Conservation (phyloP, 2,329 filamentous ascomycete genomes). For the Sarocladium strictum region DNA sequence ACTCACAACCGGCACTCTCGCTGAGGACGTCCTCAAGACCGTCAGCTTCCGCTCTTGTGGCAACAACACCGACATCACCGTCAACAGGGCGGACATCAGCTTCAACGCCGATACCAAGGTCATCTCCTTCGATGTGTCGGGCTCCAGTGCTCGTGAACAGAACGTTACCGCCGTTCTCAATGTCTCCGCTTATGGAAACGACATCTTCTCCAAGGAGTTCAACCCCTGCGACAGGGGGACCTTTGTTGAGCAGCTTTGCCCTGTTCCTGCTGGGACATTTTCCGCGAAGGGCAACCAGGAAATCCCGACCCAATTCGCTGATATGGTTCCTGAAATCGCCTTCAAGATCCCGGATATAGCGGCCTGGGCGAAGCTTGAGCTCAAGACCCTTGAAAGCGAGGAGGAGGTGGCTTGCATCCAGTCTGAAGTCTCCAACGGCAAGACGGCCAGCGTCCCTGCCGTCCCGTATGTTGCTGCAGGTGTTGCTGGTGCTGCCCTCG, state of each 20-base stretch:
- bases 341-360: conserved; percentile 89
- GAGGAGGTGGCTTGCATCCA: conserved; percentile 73
- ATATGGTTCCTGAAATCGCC: conserved; percentile 78
- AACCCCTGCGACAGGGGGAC: conserved; percentile 70
- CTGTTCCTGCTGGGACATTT: conserved; percentile 73
- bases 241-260: conserved; percentile 71
- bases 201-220: conserved; percentile 74
- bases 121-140: conserved; percentile 76
- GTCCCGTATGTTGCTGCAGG: conserved; percentile 81
- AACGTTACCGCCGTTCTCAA: conserved; percentile 73
- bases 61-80: conserved; percentile 49
- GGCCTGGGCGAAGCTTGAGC: conserved; percentile 72
- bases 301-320: conserved; percentile 66
- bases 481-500: conserved; percentile 76
- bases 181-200: conserved; percentile 77
- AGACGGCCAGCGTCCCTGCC: conserved; percentile 67
- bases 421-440: conserved; percentile 79
- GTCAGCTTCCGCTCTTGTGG: conserved; percentile 72
- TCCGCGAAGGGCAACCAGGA: conserved; percentile 63
- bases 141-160: conserved; percentile 65
- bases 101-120: conserved; percentile 72
- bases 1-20: conserved; percentile 46
- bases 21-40: conserved; percentile 69
- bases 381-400: conserved; percentile 56
- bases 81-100: conserved; percentile 68